Conservation (phyloP, 164 flowering plant species). For the Vitis amurensis region DNA sequence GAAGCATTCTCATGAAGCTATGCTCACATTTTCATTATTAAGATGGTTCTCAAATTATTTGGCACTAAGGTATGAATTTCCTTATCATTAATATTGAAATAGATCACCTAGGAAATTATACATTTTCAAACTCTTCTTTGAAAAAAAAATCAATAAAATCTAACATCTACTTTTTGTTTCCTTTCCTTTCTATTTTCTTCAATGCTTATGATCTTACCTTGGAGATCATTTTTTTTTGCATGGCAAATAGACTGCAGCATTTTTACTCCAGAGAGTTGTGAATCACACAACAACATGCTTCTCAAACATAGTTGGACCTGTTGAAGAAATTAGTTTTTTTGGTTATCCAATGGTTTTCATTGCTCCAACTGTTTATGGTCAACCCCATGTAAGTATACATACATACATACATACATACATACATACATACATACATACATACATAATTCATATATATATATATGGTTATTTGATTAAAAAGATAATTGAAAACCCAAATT, state of each 20-base stretch:
- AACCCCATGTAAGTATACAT: slow-evolving; percentile 52
- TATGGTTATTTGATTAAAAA: no score
- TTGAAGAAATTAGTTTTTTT: slow-evolving; percentile 52
- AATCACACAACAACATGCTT: slow-evolving; percentile 49
- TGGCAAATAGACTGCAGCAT: slow-evolving; percentile 29
- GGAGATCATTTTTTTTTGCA: no score
- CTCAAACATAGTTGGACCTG: slow-evolving; percentile 67
- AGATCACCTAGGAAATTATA: no score
- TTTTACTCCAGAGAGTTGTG: slow-evolving; percentile 24
- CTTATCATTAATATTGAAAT: no score
- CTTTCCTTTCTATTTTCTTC: no score
- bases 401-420: no score
- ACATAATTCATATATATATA: no score
- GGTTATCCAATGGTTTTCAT: slow-evolving; percentile 59
- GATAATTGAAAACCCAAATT: no score
- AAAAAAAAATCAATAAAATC: no score
- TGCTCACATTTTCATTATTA: slow-evolving; percentile 5
- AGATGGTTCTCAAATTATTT: slow-evolving; percentile 13
- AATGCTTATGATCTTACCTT: no score
- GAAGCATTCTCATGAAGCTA: slow-evolving; percentile 33
- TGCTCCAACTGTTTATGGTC: slow-evolving; percentile 63
- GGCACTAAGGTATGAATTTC: slow-evolving; percentile 31
- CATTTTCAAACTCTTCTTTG: no score
- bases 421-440: neutral
- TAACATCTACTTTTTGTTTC: no score